Evolutionary conservation across 805 yeast species (phyloP), one percentile per base, ranked within the genome.

Genomic region (Sugiyamaella valdiviana): DNA sequence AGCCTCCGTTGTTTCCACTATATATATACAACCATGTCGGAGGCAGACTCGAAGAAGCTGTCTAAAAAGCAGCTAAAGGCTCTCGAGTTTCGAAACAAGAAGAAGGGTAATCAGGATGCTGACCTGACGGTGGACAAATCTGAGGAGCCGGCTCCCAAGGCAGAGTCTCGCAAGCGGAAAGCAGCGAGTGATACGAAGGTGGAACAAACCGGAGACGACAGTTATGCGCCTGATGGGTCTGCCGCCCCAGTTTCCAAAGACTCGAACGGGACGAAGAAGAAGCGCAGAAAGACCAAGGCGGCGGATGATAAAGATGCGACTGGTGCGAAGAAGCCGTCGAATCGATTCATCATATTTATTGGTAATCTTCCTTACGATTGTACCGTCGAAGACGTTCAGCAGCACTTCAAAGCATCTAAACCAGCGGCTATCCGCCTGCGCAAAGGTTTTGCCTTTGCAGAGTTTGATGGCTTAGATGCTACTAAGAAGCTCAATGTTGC

Each of bases 311-410:
- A 82, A 84, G 64, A 82, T 90, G 2, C 9, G 2, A 10, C 32
- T 10, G 77, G 91, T 69, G 73, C 86, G 65, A 89, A 90, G 22
- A 83, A 83, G 68, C 82, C 83, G 54, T 85, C 85, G 17, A 80
- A 75, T 63, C 72, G 95, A 60, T 90, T 84, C 59, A 76, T 93
- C 47, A 68, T 93, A 26, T 93, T 93, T 67, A 87, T 90, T 6
- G 99, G 99, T 3, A 89, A 90, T 60, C 70, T 93, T 48, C 95
- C 97, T 2, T 86, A 79, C 63, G 81, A 80, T 46, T 68, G 80
- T 19, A 75, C 82, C 2, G 77, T 77, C 46, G 75, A 77, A 2
- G 85, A 84, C 47, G 63, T 93, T 24, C 67, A 71, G 47, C 70
- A 74, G 16, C 96, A 90, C 65, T 88, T 93, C 71, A 78, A 82